These are phyloP conservation scores for Backusella luteola DNA, from an alignment of 192 early-diverging fungal species.

Conservation along the genomic window DNA sequence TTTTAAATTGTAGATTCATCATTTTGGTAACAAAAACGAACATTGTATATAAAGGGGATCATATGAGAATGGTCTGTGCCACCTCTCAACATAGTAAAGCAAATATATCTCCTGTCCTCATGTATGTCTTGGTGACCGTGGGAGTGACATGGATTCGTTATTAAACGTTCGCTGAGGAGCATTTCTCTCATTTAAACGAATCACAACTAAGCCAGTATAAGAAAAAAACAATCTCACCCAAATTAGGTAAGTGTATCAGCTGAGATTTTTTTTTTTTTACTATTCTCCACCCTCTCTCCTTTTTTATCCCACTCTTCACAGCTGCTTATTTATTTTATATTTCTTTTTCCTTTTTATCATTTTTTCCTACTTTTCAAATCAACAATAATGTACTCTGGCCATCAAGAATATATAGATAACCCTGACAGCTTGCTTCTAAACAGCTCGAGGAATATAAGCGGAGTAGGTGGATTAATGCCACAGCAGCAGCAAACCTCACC, in stretches of 20 bases:
- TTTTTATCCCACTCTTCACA: neutral
- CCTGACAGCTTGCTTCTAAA: neutral
- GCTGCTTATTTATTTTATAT: neutral
- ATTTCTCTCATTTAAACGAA: neutral
- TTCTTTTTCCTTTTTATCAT: neutral
- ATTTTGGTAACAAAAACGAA: neutral
- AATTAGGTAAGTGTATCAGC: neutral
- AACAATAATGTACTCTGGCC: neutral
- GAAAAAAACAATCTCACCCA: neutral
- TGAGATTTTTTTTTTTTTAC: neutral
- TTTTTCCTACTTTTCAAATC: neutral
- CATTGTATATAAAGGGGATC: neutral
- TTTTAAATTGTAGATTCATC: neutral
- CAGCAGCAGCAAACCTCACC: neutral
- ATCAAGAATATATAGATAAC: conserved; percentile 4
- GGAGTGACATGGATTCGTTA: neutral
- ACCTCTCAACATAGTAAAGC: neutral
- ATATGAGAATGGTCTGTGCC: conserved; percentile 10
- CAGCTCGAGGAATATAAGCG: neutral
- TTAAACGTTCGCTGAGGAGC: neutral
- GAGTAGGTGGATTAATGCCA: neutral
- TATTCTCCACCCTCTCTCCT: conserved; percentile 2
- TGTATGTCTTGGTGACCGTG: neutral
- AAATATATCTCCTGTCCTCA: neutral
- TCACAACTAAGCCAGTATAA: neutral